Base-by-base conservation (phyloP, 441 rosid species). In the Gossypium lobatum region DNA sequence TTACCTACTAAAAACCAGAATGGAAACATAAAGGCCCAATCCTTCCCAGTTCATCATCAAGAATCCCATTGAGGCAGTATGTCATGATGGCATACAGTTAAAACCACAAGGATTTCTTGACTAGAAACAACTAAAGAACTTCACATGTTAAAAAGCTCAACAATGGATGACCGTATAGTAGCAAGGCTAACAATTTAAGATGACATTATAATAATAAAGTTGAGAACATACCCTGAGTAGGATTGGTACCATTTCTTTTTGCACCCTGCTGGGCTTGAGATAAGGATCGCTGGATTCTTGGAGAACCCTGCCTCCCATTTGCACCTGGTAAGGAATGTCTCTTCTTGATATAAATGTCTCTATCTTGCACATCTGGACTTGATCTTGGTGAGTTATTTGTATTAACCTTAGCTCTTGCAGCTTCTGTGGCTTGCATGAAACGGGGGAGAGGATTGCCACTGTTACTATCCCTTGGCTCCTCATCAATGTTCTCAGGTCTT, bases 351-450 rank as follows among this genome's bases (percentile, higher is more conserved):
- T 82, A 80, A 20, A 74, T 74, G 31, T 95, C 98, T 85, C 88
- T 85, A 52, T 93, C 98, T 2, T 85, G 93, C 79, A 88, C 80
- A 76, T 93, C 98, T 25, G 98, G 99, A 75, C 98, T 95, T 65
- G 98, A 93, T 79, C 96, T 88, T 7, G 99, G 99, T 2, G 97
- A 91, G 81, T 74, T 95, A 76, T 85, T 91, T 14, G 91, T 87
- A 69, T 84, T 82, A 70, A 93, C 48, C 88, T 95, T 93, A 23
- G 96, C 96, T 84, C 83, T 89, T 23, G 97, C 99, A 39, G 99
- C 91, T 83, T 93, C 86, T 9, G 99, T 93, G 62, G 87, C 96
- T 84, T 88, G 97, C 99, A 95, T 95, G 90, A 95, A 95, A 70
- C 80, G 93, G 18, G 98, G 99, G 63, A 93, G 57, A 68, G 97